Percentiles rank a stretch among this genome's conserved stretches.
Evolutionary conservation across 164 flowering plant species (phyloP).

Genomic region (Vitis cinerea): DNA sequence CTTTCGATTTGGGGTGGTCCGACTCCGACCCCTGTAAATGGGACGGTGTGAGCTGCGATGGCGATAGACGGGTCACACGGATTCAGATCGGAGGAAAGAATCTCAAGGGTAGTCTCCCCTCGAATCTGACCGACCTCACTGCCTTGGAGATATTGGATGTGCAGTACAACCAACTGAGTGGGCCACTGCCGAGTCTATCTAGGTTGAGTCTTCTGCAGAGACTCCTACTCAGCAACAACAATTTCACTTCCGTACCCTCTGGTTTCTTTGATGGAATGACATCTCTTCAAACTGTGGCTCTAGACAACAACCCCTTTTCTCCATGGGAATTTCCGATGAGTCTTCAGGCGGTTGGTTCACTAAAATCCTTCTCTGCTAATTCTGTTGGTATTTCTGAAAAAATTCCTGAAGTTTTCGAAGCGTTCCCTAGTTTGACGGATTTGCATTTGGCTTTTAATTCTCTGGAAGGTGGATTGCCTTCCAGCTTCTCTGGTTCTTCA

Average conservation of each 20-base stretch:
- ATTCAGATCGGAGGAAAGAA: too few relatives aligned
- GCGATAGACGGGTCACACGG: too few relatives aligned
- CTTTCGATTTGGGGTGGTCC: too few relatives aligned
- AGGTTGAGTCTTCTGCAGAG: too few relatives aligned
- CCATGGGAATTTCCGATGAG: slow-evolving; percentile 45
- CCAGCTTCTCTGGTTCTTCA: slow-evolving; percentile 26
- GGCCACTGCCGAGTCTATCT: too few relatives aligned
- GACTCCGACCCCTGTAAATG: too few relatives aligned
- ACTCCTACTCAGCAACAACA: slow-evolving; percentile 35
- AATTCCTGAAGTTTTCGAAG: slow-evolving; percentile 47
- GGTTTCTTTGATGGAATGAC: slow-evolving; percentile 51
- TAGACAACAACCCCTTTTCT: slow-evolving; percentile 44
- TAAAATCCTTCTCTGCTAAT: slow-evolving; percentile 41
- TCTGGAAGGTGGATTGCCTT: slow-evolving; percentile 39
- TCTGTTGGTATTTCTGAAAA: slow-evolving; percentile 33
- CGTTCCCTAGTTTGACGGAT: slow-evolving; percentile 22
- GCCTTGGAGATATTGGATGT: too few relatives aligned
- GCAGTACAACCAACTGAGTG: too few relatives aligned
- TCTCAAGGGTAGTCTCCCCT: too few relatives aligned
- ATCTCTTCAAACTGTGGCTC: slow-evolving; percentile 19
- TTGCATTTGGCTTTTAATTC: slow-evolving; percentile 35
- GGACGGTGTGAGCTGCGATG: too few relatives aligned
- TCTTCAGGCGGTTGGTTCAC: slow-evolving; percentile 19
- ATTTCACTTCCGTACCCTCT: slow-evolving; percentile 37
- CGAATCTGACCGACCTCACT: too few relatives aligned